Percentiles rank a stretch among this genome's conserved stretches.
These are phyloP conservation scores for Fraxinus latifolia DNA, from an alignment of 305 asterid genomes.

Conservation along the genomic window DNA sequence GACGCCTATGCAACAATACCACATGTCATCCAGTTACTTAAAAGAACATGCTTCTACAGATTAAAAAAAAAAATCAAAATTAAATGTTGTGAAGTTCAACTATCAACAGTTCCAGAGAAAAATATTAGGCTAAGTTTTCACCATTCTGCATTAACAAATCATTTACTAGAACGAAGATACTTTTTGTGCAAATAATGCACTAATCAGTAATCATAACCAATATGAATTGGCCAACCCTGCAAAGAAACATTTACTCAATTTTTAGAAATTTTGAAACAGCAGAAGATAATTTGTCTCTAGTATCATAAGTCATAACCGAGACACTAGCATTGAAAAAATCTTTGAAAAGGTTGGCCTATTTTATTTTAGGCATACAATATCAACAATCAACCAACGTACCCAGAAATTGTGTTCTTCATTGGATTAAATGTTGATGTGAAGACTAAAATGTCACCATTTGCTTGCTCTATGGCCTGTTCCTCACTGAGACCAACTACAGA, in stretches of 20 bases:
- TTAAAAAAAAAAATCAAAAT: neutral
- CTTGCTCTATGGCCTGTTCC: conserved; percentile 81
- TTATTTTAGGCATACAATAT: conserved; percentile 4
- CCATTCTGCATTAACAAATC: neutral
- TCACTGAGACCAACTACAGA: conserved; percentile 92
- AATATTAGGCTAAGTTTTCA: neutral
- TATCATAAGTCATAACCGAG: neutral
- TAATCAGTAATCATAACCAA: neutral
- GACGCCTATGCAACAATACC: conserved; percentile 51
- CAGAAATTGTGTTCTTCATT: conserved; percentile 96
- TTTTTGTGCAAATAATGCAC: neutral
- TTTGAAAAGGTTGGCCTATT: neutral
- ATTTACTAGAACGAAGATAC: neutral
- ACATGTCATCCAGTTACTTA: conserved; percentile 7
- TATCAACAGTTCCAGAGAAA: neutral
- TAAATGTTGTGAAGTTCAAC: neutral
- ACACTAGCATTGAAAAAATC: neutral
- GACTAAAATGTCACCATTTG: conserved; percentile 68
- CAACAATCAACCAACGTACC: conserved; percentile 43
- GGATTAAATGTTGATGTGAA: conserved; percentile 93
- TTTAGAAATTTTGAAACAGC: neutral
- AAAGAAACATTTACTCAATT: neutral
- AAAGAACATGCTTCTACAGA: neutral
- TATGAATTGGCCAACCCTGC: neutral
- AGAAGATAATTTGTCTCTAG: neutral